phyloP scores from a whole-genome alignment of 805 yeast genomes.

The Ogataea minuta region DNA sequence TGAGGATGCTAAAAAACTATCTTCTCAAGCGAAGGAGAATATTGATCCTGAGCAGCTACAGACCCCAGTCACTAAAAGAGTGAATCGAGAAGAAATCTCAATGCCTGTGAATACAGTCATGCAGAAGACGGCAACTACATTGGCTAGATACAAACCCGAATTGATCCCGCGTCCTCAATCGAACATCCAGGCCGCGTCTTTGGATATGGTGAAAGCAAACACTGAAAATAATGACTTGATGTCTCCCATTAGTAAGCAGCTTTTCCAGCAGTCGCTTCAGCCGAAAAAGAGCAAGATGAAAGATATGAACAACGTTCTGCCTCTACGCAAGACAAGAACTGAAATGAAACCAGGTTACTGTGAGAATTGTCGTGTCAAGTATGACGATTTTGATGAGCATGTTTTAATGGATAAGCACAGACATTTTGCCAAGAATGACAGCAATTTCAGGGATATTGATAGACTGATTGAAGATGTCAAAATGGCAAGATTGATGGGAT shows the following conservation, averaged over 20 bases:
- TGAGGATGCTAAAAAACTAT: constrained; percentile 21
- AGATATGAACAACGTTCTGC: background rate
- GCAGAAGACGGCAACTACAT: no score
- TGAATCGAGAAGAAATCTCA: background rate
- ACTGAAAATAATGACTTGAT: background rate
- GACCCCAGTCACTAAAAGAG: constrained; percentile 1
- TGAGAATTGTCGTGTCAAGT: constrained; percentile 87
- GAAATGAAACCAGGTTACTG: constrained; percentile 70
- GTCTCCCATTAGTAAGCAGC: constrained; percentile 1
- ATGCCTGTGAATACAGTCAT: background rate
- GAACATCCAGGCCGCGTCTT: background rate
- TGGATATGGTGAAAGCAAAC: constrained; percentile 1
- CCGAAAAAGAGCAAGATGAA: constrained; percentile 4
- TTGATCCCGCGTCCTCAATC: constrained; percentile 2
- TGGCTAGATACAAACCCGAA: background rate
- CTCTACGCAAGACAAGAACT: constrained; percentile 18
- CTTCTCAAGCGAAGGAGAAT: constrained; percentile 14
- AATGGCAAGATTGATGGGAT: constrained; percentile 24
- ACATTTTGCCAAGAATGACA: constrained; percentile 69
- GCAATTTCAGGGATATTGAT: constrained; percentile 77
- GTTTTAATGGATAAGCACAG: constrained; percentile 66
- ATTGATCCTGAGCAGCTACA: background rate
- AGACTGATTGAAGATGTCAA: constrained; percentile 52
- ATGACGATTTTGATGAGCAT: constrained; percentile 78
- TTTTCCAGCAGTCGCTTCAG: constrained; percentile 6